Evolutionary conservation across 768 basidiomycete species (phyloP), one percentile per base, ranked within the genome.

Genomic region (Omphalotus guepiniiformis): DNA sequence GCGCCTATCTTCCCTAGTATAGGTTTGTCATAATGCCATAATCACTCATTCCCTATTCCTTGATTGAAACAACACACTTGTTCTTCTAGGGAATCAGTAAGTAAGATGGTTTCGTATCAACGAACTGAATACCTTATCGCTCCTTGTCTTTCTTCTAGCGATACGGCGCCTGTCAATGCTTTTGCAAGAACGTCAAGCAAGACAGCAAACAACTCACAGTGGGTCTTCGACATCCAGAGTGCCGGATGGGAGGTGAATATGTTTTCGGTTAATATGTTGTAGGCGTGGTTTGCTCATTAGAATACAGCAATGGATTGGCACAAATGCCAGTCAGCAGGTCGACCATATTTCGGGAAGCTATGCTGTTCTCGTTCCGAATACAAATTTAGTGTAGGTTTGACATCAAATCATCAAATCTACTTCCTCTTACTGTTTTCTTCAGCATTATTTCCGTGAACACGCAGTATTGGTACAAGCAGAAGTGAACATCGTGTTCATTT

Each of bases 381-480:
- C 57, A 50, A 47, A 63, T 27, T 55, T 69, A 32, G 56, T 56
- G 63, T 63, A 41, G 2, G 21, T 42, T 9, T 4, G 15, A 4
- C 22, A 6, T 15, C 37, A 35, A 4, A 26, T 39, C 3, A 22
- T 12, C 16, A 21, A n/a, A n/a, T n/a, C n/a, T n/a, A 7, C 15
- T 42, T 19, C 1, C 26, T 11, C 28, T 25, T 3, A 21, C 18
- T 28, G 13, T 39, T 26, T 29, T 32, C 26, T 34, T 45, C 57
- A 67, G 64, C 16, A 63, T 74, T 41, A 61, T 74, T n/a, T 64
- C 67, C 25, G 41, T 72, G 55, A 72, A 71, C 42, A 68, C 69
- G 3, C 63, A 68, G 42, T 71, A 63, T 36, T 68, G 66, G 65
- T 69, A 69, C 39, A 66, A 61, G 48, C 63, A 63, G 51, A 69